Base-by-base conservation (phyloP, 345 rosid species). In the Citrus trifoliata region DNA sequence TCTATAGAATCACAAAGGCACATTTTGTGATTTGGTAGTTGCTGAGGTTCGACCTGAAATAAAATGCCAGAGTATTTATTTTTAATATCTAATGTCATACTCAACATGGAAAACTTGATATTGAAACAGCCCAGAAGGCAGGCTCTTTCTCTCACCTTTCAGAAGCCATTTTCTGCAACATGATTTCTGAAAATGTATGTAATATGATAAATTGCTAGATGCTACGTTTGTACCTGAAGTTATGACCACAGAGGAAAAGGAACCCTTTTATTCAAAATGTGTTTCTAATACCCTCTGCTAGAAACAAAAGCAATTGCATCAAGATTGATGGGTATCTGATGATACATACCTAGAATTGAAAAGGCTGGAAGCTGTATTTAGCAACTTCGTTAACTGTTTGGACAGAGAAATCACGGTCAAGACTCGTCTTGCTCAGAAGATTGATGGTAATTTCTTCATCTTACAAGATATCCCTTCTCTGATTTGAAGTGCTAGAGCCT, bases 321-420 rank as follows among this genome's bases (percentile, higher is more conserved):
- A 65, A 12, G 18, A 46, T 12, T 46, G 16, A 3, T 13, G 16
- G 18, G 51, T 3, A 46, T 0, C 22, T 6, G 6, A 30, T 65
- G 42, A 5, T 13, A 66, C 85, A 73, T 77, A 86, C 90, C 74
- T 53, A 86, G 90, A 30, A 70, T 0, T 40, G 70, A 8, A 13
- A 14, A 0, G 90, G 88, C 2, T 85, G 80, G 68, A 22, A 58
- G 10, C 35, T 70, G 71, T 68, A 68, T 24, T 70, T 71, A 73
- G 76, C 70, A 48, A 76, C 22, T 37, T 53, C 75, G 53, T 33
- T 28, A 4, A 81, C 38, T 30, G 32, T 2, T 16, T 48, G 76
- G 25, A 76, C 78, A 1, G 25, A 38, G 24, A 28, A 60, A 79
- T 70, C 70, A 3, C 5, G 21, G 68, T 84, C 83, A 3, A 56